Conservation (phyloP, 106 monocot species). For the Acorus calamus region DNA sequence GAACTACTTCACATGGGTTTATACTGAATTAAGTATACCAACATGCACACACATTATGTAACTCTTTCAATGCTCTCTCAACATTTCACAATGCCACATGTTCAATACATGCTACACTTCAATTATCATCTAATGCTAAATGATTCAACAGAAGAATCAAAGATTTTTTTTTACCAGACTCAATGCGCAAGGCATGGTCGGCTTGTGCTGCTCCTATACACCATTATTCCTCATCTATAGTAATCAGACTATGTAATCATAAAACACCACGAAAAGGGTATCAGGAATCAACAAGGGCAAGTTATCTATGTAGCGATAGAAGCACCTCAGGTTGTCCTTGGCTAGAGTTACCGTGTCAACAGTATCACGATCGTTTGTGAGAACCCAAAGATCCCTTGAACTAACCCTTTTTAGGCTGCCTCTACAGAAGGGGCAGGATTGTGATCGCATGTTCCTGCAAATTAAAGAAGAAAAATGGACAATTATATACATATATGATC, state of each 20-base stretch:
- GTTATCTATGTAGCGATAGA: constrained; percentile 61
- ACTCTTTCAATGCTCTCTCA: no score
- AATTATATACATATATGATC: background rate
- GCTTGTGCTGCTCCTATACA: constrained; percentile 17
- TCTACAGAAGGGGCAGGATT: constrained; percentile 82
- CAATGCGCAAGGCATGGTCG: constrained; percentile 42
- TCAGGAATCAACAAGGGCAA: constrained; percentile 82
- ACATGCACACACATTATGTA: no score
- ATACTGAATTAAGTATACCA: no score
- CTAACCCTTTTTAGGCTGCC: constrained; percentile 75
- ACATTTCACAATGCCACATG: no score
- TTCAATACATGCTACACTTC: no score
- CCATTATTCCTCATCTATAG: constrained; percentile 1
- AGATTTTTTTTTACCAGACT: constrained; percentile 20
- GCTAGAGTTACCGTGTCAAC: constrained; percentile 45
- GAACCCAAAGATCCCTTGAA: constrained; percentile 86
- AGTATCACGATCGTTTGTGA: constrained; percentile 52
- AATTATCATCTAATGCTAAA: no score
- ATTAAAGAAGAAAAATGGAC: background rate
- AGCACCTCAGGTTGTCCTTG: constrained; percentile 64
- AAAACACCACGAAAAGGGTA: constrained; percentile 75
- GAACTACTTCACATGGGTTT: no score
- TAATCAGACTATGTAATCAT: constrained; percentile 61
- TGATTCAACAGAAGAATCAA: background rate
- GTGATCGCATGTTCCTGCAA: constrained; percentile 61